Evolutionary conservation across 352 stramenopile species (phyloP).

Genomic region (Thraustotheca clavata): DNA sequence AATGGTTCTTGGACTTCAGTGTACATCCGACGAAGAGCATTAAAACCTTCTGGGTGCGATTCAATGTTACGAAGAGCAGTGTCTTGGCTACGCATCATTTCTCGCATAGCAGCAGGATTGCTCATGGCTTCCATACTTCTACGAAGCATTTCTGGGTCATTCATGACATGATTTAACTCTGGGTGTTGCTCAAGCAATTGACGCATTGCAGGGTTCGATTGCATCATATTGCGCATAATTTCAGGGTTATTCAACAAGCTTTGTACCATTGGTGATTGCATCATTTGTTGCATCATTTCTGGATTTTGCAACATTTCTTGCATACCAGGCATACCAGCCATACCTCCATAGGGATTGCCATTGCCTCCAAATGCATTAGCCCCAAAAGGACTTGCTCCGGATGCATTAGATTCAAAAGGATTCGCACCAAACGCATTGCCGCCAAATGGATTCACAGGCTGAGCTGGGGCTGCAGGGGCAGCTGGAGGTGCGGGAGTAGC

Average conservation of each 20-base stretch:
- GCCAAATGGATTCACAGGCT: not conserved
- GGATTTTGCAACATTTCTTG: slow-evolving; percentile 77
- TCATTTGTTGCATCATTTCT: slow-evolving; percentile 83
- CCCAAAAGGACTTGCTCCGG: slow-evolving; percentile 3
- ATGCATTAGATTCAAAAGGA: too few species aligned
- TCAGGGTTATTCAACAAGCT: slow-evolving; percentile 93
- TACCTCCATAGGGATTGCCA: slow-evolving; percentile 49
- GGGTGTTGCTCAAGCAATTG: slow-evolving; percentile 93
- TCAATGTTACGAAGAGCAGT: slow-evolving; percentile 96
- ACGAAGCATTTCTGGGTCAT: slow-evolving; percentile 92
- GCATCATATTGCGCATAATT: slow-evolving; percentile 92
- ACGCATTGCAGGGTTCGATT: slow-evolving; percentile 94
- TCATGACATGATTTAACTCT: slow-evolving; percentile 92
- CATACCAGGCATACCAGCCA: slow-evolving; percentile 51
- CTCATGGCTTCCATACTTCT: slow-evolving; percentile 96
- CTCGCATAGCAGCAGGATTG: slow-evolving; percentile 92
- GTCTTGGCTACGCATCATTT: slow-evolving; percentile 97
- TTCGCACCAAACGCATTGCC: not conserved
- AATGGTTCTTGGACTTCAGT: slow-evolving; percentile 93
- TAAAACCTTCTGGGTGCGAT: slow-evolving; percentile 96
- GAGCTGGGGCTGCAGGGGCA: slow-evolving; percentile 20
- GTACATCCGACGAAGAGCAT: slow-evolving; percentile 92
- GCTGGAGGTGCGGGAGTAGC: slow-evolving; percentile 19
- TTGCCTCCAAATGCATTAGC: slow-evolving; percentile 15
- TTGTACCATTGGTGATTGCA: slow-evolving; percentile 89